Evolutionary conservation across 768 basidiomycete species (phyloP).

Genomic region (Russula sp.): DNA sequence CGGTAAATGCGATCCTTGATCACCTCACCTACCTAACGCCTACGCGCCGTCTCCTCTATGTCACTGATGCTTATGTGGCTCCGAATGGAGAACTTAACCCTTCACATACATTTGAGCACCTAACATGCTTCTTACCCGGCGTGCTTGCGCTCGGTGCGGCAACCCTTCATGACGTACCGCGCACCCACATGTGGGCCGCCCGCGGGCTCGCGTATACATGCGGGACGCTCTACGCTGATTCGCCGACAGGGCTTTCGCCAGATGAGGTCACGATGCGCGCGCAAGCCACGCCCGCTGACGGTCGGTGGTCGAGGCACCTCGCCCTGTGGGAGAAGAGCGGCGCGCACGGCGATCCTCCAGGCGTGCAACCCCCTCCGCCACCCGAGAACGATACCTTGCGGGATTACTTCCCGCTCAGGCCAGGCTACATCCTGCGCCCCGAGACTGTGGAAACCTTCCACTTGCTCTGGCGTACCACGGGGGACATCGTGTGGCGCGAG

Average conservation of each 20-base stretch:
- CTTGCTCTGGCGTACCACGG: conserved; percentile 64
- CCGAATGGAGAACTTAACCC: conserved; percentile 7
- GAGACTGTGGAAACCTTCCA: conserved; percentile 73
- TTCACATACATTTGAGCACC: conserved; percentile 62
- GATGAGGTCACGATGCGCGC: conserved; percentile 42
- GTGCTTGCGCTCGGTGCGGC: conserved; percentile 67
- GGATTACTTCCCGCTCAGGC: conserved; percentile 49
- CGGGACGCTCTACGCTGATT: conserved; percentile 67
- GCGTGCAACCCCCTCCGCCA: neutral
- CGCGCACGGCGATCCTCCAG: conserved; percentile 12
- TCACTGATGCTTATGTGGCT: conserved; percentile 45
- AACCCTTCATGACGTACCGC: conserved; percentile 49
- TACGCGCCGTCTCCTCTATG: conserved; percentile 61
- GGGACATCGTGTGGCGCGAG: conserved; percentile 61
- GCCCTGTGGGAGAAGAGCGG: conserved; percentile 23
- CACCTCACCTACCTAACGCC: conserved; percentile 64
- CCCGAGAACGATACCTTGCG: conserved; percentile 16
- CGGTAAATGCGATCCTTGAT: conserved; percentile 54
- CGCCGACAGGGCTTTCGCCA: conserved; percentile 61
- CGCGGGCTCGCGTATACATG: conserved; percentile 70
- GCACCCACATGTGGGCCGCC: conserved; percentile 69
- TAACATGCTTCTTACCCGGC: conserved; percentile 78
- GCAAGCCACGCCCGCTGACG: neutral
- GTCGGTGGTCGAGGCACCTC: conserved; percentile 17
- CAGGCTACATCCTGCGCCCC: conserved; percentile 56